Evolutionary conservation across 805 yeast species (phyloP).

Genomic region (Sugiyamaella floridensis): DNA sequence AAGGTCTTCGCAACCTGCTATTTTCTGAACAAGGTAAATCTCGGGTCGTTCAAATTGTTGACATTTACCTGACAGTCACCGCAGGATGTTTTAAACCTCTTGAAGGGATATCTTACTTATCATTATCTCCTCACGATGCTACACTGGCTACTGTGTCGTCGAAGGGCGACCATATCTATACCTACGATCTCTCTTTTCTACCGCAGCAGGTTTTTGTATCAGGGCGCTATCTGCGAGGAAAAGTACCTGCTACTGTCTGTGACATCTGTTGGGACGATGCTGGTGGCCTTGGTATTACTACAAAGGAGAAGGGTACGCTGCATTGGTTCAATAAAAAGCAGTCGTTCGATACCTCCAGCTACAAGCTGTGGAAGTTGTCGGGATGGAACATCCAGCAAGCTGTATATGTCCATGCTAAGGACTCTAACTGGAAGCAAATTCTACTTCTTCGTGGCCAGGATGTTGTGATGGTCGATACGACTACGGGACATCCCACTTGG

Average conservation of each 20-base stretch:
- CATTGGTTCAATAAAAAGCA: slow-evolving; percentile 46
- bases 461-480: slow-evolving; percentile 6
- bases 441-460: slow-evolving; percentile 8
- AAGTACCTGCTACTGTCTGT: slow-evolving; percentile 48
- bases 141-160: slow-evolving; percentile 46
- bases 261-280: slow-evolving; percentile 48
- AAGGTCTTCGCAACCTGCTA: slow-evolving; percentile 12
- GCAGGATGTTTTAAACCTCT: slow-evolving; percentile 48
- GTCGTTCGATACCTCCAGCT: slow-evolving; percentile 13
- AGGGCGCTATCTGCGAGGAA: slow-evolving; percentile 57
- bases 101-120: slow-evolving; percentile 53
- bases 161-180: slow-evolving; percentile 56
- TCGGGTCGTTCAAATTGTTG: slow-evolving; percentile 40
- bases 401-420: background rate
- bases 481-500: slow-evolving; percentile 23
- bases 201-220: slow-evolving; percentile 46
- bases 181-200: slow-evolving; percentile 55
- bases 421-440: slow-evolving; percentile 4
- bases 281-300: slow-evolving; percentile 45
- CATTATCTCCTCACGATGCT: slow-evolving; percentile 56
- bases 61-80: slow-evolving; percentile 37
- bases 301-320: slow-evolving; percentile 49
- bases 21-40: slow-evolving; percentile 19
- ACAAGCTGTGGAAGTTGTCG: slow-evolving; percentile 22
- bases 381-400: slow-evolving; percentile 19